A percentile compares a stretch with the other conserved stretches of the same genome.
Conservation (phyloP, 2,329 filamentous ascomycete species). For the Pestalotiopsis sp. region DNA sequence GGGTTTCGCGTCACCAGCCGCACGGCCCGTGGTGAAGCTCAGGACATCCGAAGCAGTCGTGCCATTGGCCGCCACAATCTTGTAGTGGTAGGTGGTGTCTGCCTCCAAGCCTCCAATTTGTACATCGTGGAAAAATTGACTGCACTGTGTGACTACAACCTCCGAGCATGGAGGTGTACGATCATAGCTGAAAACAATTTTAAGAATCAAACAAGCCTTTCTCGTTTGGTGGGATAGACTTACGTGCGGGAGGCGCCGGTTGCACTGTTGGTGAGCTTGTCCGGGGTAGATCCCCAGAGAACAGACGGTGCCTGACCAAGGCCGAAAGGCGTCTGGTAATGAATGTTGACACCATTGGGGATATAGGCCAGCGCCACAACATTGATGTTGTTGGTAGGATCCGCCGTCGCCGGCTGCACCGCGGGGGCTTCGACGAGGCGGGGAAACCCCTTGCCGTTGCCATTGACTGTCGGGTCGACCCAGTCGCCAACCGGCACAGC, state of each 20-base stretch:
- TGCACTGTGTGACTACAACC: constrained; percentile 4
- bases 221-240: not conserved
- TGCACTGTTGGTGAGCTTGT: not conserved
- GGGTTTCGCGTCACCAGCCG: not conserved
- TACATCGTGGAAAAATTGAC: constrained; percentile 5
- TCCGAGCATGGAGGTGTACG: constrained; percentile 3
- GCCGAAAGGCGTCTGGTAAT: constrained; percentile 5
- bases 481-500: constrained; percentile 3
- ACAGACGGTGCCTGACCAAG: not conserved
- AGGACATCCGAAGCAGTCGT: constrained; percentile 6
- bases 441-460: constrained; percentile 8
- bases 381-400: constrained; percentile 9
- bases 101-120: not conserved
- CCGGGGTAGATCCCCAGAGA: not conserved
- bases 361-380: constrained; percentile 6
- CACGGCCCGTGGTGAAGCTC: constrained; percentile 6
- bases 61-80: constrained; percentile 1
- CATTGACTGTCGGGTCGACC: constrained; percentile 3
- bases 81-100: constrained; percentile 7
- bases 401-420: not conserved
- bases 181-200: not conserved
- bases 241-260: not conserved
- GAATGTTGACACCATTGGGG: constrained; percentile 3
- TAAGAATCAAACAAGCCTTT: too few species aligned
- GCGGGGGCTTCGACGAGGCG: constrained; percentile 7